These are phyloP conservation scores for Petunia hybrid DNA, from an alignment of 305 asterid species.

Conservation along the genomic window DNA sequence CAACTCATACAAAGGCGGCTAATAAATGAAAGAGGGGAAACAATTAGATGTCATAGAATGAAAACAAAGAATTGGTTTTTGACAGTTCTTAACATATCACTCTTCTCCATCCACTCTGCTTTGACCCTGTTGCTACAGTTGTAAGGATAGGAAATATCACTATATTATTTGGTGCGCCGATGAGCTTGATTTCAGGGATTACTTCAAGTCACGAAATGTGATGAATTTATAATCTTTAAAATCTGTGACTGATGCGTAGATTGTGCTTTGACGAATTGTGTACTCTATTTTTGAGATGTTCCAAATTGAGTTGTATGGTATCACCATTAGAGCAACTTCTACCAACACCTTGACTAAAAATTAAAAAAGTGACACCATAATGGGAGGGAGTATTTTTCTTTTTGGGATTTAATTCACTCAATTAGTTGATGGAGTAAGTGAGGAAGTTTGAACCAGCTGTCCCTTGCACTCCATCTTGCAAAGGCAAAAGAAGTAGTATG, in stretches of 20 bases:
- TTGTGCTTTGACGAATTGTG: not conserved
- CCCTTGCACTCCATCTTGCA: not conserved
- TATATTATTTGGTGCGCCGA: not conserved
- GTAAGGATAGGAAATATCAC: not conserved
- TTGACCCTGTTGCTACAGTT: not conserved
- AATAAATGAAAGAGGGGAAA: not conserved
- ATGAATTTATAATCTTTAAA: not conserved
- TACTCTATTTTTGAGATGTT: not conserved
- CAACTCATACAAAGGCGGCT: no score
- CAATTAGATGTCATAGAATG: not conserved
- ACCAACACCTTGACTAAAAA: not conserved
- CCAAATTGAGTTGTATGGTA: not conserved
- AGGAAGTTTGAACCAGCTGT: not conserved
- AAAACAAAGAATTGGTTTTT: not conserved
- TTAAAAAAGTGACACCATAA: not conserved
- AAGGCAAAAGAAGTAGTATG: no score
- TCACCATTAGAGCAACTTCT: not conserved
- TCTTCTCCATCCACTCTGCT: not conserved
- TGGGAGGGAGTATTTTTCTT: not conserved
- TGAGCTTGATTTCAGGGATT: not conserved
- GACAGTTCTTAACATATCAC: not conserved
- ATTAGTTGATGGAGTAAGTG: not conserved
- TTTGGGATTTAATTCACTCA: not conserved
- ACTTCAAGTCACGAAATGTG: not conserved
- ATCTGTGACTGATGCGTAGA: not conserved